phyloP scores from a whole-genome alignment of 2,329 filamentous ascomycete species.

The Alternaria atra region DNA sequence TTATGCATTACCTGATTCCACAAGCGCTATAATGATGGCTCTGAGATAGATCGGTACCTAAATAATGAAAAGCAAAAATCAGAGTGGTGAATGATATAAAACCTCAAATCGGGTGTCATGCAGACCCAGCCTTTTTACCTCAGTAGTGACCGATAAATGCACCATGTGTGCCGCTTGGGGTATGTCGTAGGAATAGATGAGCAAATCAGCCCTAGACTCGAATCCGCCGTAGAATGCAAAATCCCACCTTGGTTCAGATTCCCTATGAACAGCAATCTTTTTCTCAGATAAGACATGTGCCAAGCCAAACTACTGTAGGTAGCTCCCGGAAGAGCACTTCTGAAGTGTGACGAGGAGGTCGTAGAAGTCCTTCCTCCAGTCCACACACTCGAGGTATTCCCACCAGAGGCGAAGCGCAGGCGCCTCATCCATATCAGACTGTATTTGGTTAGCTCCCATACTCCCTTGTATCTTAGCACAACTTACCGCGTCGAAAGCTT shows the following conservation, averaged over 20 bases:
- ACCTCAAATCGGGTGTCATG: background rate
- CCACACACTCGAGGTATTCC: constrained; percentile 58
- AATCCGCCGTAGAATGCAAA: background rate
- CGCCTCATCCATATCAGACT: constrained; percentile 52
- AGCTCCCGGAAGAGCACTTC: constrained; percentile 15
- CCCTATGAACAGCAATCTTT: background rate
- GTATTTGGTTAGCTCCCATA: constrained; percentile 3
- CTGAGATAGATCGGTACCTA: background rate
- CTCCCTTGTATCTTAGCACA: background rate
- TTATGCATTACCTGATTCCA: background rate
- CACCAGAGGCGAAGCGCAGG: constrained; percentile 57
- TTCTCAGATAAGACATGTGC: background rate
- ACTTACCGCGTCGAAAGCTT: constrained; percentile 51
- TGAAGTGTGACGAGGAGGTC: constrained; percentile 47
- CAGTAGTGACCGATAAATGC: background rate
- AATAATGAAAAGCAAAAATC: background rate
- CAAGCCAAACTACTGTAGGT: constrained; percentile 2
- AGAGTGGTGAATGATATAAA: background rate
- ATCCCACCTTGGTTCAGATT: background rate
- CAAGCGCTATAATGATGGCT: background rate
- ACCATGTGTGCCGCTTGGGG: background rate
- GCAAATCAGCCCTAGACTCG: background rate
- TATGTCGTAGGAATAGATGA: background rate
- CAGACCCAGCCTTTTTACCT: background rate
- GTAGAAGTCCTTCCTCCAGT: constrained; percentile 55